Conservation (phyloP, 2,329 filamentous ascomycete genomes). For the Sporothrix inflata region DNA sequence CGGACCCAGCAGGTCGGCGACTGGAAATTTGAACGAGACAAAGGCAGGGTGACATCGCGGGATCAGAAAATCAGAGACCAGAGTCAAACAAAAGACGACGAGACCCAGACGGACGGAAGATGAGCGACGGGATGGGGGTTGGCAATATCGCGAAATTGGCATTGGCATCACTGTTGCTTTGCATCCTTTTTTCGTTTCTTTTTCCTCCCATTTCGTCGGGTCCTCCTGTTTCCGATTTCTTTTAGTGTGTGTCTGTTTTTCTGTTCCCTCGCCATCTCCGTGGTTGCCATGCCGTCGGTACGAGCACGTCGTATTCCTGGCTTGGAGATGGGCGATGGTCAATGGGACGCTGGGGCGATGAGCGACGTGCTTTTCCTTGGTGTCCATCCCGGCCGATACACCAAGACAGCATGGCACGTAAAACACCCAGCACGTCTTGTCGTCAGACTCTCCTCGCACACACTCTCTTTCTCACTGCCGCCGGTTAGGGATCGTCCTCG, state of each 20-base stretch:
- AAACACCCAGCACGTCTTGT: background rate
- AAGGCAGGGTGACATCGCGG: slow-evolving; percentile 26
- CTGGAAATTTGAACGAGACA: background rate
- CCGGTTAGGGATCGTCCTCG: background rate
- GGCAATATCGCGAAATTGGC: slow-evolving; percentile 16
- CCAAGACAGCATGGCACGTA: background rate
- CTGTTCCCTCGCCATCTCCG: background rate
- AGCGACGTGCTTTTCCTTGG: no score
- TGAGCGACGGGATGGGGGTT: background rate
- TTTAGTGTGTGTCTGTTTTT: background rate
- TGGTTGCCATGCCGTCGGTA: background rate
- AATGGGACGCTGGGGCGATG: no score
- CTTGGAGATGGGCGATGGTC: background rate
- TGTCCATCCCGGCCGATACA: background rate
- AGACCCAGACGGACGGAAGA: background rate
- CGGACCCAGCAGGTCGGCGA: slow-evolving; percentile 28
- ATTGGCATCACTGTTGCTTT: background rate
- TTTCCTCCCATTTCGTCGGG: background rate
- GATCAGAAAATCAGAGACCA: background rate
- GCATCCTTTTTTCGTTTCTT: background rate
- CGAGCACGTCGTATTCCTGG: background rate
- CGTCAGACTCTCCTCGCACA: background rate
- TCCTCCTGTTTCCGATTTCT: background rate
- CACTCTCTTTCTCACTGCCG: background rate
- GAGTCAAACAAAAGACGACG: background rate